Base-by-base conservation (phyloP, 106 monocot genomes). In the Xerophyta viscosa region DNA sequence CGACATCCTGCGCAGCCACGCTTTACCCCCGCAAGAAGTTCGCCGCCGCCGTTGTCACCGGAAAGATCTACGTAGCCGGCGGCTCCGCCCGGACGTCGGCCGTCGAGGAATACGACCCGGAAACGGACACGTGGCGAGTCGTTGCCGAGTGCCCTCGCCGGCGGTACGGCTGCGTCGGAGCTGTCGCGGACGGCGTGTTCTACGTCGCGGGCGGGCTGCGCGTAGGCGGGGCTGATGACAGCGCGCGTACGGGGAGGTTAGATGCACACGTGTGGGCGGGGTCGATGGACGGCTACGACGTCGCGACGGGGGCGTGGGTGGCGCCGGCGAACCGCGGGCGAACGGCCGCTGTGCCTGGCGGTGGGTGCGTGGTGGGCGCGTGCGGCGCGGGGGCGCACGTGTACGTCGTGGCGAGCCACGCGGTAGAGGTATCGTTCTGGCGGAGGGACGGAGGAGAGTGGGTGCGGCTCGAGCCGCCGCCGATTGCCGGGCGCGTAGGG, bases 371-470 rank as follows among this genome's bases (percentile, higher is more conserved):
- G 0, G 77, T 88, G 8, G 94, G 81, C 3, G 88, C 84, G 7
- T 94, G 88, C 71, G 71, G 77, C 8, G 76, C 52, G 15, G 84
- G 75, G 23, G 22, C 65, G 22, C 54, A 71, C 37, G 33, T 94
- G 49, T 94, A 84, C 65, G 78, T 88, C 18, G 27, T 94, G 15
- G 80, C 81, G n/a, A 84, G 88, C 71, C 77, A 94, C 62, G 88
- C 93, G 44, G 84, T 88, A 58, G 93, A 94, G 71, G 18, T 87
- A 29, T 81, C 77, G 29, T 78, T 94, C 59, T 94, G 88, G 84
- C 61, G 88, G 60, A 81, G 84, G 88, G 30, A 51, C 14, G 51
- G 59, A 0, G 64, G 69, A 10, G 73, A 57, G 29, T 91, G 91
- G 91, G 33, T 24, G 11, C 46, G 72, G 42, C 60, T 82, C 18